Evolutionary conservation across 805 yeast species (phyloP).

Genomic region (Ogataea ganodermae): DNA sequence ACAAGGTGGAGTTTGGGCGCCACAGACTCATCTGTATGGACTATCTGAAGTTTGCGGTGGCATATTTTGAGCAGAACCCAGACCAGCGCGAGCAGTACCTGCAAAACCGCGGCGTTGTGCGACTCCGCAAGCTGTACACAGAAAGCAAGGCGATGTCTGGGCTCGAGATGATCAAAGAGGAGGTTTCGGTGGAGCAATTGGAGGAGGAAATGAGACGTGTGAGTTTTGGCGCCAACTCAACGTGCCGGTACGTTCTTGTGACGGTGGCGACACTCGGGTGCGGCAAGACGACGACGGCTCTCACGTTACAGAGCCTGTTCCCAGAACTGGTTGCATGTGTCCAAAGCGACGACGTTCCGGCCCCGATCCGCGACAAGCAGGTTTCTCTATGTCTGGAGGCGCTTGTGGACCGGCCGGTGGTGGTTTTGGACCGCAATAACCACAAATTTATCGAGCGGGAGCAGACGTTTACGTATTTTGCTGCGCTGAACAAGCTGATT

Average conservation of each 20-base stretch:
- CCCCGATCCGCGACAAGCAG: constrained; percentile 49
- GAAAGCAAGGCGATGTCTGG: constrained; percentile 56
- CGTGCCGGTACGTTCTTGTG: constrained; percentile 61
- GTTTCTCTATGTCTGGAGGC: constrained; percentile 47
- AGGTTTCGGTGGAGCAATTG: constrained; percentile 35
- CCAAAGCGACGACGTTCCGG: constrained; percentile 76
- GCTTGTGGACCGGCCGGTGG: constrained; percentile 47
- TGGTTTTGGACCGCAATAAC: constrained; percentile 82
- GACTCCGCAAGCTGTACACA: constrained; percentile 67
- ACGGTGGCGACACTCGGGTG: constrained; percentile 93
- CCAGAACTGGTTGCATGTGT: constrained; percentile 65
- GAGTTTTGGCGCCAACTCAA: constrained; percentile 35
- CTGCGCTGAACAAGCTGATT: constrained; percentile 43
- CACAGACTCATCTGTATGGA: constrained; percentile 63
- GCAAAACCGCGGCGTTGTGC: constrained; percentile 71
- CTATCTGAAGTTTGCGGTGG: constrained; percentile 68
- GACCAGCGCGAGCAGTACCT: constrained; percentile 46
- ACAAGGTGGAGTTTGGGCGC: constrained; percentile 41
- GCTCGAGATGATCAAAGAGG: constrained; percentile 52
- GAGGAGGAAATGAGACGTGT: constrained; percentile 30
- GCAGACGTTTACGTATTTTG: constrained; percentile 59
- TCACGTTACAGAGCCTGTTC: constrained; percentile 56
- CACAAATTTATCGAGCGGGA: constrained; percentile 69
- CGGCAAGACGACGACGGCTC: constrained; percentile 86
- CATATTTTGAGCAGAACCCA: constrained; percentile 53